Evolutionary conservation across 306 rosid genomes (phyloP), one percentile per base, ranked within the genome.

Genomic region (Trichosanthes truncata): DNA sequence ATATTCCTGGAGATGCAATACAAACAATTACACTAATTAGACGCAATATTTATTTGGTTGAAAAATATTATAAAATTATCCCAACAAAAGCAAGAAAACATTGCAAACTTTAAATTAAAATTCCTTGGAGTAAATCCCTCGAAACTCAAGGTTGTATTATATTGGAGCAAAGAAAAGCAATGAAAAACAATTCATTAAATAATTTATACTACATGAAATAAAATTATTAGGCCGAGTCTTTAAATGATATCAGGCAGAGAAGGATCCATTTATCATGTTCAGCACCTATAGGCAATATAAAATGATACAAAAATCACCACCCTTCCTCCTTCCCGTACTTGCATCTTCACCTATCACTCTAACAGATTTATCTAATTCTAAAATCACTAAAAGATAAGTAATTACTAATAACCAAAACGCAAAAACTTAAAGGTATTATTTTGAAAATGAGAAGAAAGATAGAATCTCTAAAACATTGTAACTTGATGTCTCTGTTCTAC

Each of bases 1-100:
- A 87, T 83, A 91, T 80, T 96, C 99, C 99, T 96, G 84, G 76
- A 31, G 76, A 80, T 29, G 82, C 46, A 38, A 51, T 8, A 29
- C 6, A 74, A 40, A 79, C 29, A 23, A 33, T 48, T 21, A 52
- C 8, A 55, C 60, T 31, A 52, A 52, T 53, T 41, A 69, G 67
- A 36, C 4, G 8, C 51, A 76, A 76, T 21, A 52, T 36, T 20
- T 38, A 53, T 21, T 76, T 35, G 4, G 40, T 15, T 21, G 4
- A 51, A 31, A 31, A 51, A 51, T 74, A 48, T 25, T 26, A 23
- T 48, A 25, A 25, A 48, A 51, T 23, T 17, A 49, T 73, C 13
- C 8, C 35, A 26, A 73, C 14, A 31, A 31, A 51, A 74, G 63
- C 43, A 51, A 51, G 29, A 51, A 9, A 74, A 29, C n/a, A 15